Evolutionary conservation across 495 filamentous ascomycete species (phyloP), one percentile per base, ranked within the genome.

Genomic region (Geoglossum glabrum): DNA sequence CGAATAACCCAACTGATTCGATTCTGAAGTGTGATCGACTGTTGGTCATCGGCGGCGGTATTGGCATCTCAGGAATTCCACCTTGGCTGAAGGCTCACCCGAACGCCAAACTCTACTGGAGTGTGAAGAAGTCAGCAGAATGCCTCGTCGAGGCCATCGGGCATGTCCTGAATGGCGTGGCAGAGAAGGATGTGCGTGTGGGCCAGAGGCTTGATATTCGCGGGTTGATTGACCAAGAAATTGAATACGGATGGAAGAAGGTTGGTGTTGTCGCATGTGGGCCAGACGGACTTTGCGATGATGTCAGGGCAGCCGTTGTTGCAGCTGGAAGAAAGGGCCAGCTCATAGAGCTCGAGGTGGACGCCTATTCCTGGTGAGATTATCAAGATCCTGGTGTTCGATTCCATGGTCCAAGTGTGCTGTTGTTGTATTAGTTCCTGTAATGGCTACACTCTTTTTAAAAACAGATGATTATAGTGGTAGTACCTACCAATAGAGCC

Each of bases 171-270:
- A 34, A 34, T 34, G 86, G 88, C 58, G 85, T 87, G 40, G 80
- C 80, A 17, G 90, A 95, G 56, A 84, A 89, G 61, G 77, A 96
- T 27, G 80, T 87, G 65, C 97, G 92, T 90, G 86, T 96, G 49
- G 77, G 86, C 6, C 79, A 83, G 9, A 96, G 86, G 86, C 97
- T 98, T 92, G 90, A 93, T 60, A 75, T 86, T 65, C 90, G 96
- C 60, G 76, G 96, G 40, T 73, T 98, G 0, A 69, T 98, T 26
- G 80, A 86, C 58, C 80, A 84, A 64, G 83, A 92, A 69, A 77
- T 95, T 61, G 76, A 81, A 61, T 72, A 74, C 26, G 76, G 89
- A 33, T 74, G 89, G 15, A 92, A 92, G 19, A 84, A 87, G 0
- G 80, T 90, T 69, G 79, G 80, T 1, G 87, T 98, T 13, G 81